Percentiles rank a stretch among this genome's conserved stretches.
Conservation (phyloP, 202 grass and related monocot genomes). For the Dendrocalamus latiflorus region DNA sequence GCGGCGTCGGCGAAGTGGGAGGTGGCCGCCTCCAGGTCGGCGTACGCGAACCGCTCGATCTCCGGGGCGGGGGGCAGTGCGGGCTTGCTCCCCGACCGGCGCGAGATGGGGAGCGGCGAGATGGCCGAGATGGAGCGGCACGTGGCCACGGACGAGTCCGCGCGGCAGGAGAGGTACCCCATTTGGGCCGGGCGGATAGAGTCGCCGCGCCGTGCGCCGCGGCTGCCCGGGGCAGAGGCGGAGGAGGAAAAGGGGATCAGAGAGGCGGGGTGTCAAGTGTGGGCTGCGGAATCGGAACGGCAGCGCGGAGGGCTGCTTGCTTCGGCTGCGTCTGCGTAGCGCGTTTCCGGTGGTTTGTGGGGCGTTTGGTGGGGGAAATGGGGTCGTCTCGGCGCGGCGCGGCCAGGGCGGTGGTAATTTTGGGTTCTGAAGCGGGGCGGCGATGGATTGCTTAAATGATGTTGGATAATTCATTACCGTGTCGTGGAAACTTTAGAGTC, state of each 20-base stretch:
- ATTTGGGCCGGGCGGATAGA: constrained; percentile 27
- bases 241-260: constrained; percentile 19
- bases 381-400: not conserved
- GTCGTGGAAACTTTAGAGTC: not conserved
- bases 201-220: not conserved
- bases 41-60: constrained; percentile 72
- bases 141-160: constrained; percentile 80
- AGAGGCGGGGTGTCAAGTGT: not conserved
- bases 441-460: not conserved
- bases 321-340: not conserved
- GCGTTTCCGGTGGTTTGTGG: not conserved
- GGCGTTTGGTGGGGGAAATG: not conserved
- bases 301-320: not conserved
- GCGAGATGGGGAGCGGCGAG: constrained; percentile 50
- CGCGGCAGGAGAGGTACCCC: constrained; percentile 95
- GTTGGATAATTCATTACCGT: not conserved
- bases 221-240: too few relatives aligned
- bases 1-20: constrained; percentile 63
- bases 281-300: not conserved
- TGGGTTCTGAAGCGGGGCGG: not conserved
- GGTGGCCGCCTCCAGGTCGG: constrained; percentile 71
- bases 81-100: not conserved
- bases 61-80: not conserved
- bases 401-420: not conserved
- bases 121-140: constrained; percentile 86